phyloP scores from a whole-genome alignment of 768 basidiomycete species.

The Strobilomyces dryophilus region DNA sequence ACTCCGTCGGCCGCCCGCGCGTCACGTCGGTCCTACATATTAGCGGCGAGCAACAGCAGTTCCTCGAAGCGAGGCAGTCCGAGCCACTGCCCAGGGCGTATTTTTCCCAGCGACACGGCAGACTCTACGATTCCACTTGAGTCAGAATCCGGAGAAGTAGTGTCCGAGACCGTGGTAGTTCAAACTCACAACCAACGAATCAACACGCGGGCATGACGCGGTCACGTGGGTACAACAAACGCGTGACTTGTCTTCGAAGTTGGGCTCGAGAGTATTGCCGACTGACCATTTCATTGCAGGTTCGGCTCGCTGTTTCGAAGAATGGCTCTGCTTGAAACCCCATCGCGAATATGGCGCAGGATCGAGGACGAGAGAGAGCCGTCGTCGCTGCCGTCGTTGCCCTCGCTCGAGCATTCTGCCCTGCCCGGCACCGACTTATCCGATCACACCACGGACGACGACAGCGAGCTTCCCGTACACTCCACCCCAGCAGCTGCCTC shows the following conservation, averaged over 20 bases:
- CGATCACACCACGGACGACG: slow-evolving; percentile 38
- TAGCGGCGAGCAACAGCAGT: slow-evolving; percentile 20
- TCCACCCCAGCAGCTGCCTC: slow-evolving; percentile 59
- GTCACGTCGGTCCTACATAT: slow-evolving; percentile 16
- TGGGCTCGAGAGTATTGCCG: too few relatives aligned
- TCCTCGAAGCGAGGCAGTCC: too few relatives aligned
- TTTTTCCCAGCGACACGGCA: too few relatives aligned
- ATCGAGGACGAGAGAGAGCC: slow-evolving; percentile 78
- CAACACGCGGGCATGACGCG: neutral
- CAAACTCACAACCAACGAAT: too few relatives aligned
- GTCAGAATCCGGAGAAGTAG: too few relatives aligned
- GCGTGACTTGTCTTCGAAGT: slow-evolving; percentile 1
- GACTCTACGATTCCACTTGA: too few relatives aligned
- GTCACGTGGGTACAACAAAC: neutral
- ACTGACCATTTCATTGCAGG: slow-evolving; percentile 1
- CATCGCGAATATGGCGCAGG: slow-evolving; percentile 79
- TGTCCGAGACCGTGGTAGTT: too few relatives aligned
- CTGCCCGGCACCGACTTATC: slow-evolving; percentile 33
- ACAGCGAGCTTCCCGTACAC: slow-evolving; percentile 48
- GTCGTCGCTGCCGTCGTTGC: slow-evolving; percentile 78
- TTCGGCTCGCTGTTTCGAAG: neutral
- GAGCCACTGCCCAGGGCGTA: too few relatives aligned
- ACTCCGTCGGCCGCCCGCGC: slow-evolving; percentile 20
- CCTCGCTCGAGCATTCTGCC: slow-evolving; percentile 62
- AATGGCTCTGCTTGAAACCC: slow-evolving; percentile 68